Base-by-base conservation (phyloP, 2,329 filamentous ascomycete genomes). In the Ophiostoma montium region DNA sequence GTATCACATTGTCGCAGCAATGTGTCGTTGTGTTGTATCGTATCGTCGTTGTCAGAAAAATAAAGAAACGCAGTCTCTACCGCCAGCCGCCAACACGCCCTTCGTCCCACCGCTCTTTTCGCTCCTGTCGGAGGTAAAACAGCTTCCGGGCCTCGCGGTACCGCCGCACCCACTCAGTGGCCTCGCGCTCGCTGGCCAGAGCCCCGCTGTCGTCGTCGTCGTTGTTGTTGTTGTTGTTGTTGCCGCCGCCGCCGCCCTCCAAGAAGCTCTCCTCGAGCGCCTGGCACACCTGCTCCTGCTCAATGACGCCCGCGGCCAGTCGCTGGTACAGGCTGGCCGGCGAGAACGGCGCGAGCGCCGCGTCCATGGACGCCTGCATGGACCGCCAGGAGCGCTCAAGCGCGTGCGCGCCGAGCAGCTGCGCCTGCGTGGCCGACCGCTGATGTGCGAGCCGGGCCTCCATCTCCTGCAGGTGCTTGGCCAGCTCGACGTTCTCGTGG, bases 21-120 rank as follows among this genome's bases (percentile, higher is more conserved):
- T n/a, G 39, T 16, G 12, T 42, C 30, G 21, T 30, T 23, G 7
- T 30, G 12, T 30, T 42, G 15, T 15, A 39, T 23, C 36, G 36
- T 23, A 19, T 39, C 2, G 36, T 39, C 19, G 12, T 41, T 13
- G 3, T 9, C 23, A 27, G 23, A 27, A 27, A 27, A 27, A 27
- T 5, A 27, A 27, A 27, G 8, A 27, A 27, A 27, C 15, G 16
- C n/a, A n/a, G n/a, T n/a, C n/a, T 11, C 42, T 44, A 90, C 60
- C 90, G 77, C 92, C 92, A 96, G 1, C 92, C 92, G 11, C 90
- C 90, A 32, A 96, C 90, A 56, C 90, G 74, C 21, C 90, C 88
- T 66, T 96, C 90, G 62, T 96, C 92, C 92, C 92, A 96, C 58
- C 92, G 75, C 59, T 88, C 84, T 65, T 89, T 94, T 56, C 86